Evolutionary conservation across 2,329 filamentous ascomycete species (phyloP).

Genomic region (Cordyceps javanica): DNA sequence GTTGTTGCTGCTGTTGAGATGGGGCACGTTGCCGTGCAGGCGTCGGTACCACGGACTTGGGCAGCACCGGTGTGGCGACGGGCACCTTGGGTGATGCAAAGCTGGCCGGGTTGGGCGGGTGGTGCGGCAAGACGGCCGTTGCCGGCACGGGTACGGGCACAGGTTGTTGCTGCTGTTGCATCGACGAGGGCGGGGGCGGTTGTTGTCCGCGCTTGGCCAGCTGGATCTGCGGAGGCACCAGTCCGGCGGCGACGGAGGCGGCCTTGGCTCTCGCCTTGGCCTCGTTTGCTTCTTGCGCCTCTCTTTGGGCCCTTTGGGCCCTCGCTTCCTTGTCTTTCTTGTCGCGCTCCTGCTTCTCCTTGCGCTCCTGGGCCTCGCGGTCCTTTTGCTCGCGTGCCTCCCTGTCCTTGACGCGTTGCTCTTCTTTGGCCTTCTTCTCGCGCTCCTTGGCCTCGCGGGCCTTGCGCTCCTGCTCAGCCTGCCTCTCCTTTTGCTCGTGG

Average conservation of each 20-base stretch:
- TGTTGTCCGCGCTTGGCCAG: constrained; percentile 28
- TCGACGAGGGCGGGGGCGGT: too few relatives aligned
- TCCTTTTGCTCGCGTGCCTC: constrained; percentile 66
- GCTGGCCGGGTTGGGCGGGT: constrained; percentile 49
- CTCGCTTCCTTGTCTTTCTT: constrained; percentile 55
- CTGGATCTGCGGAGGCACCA: constrained; percentile 7
- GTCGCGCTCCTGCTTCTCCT: constrained; percentile 55
- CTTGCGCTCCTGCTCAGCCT: constrained; percentile 81
- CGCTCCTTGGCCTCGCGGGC: constrained; percentile 53
- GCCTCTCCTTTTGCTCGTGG: constrained; percentile 79
- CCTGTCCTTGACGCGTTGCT: constrained; percentile 72
- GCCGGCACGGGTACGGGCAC: constrained; percentile 30
- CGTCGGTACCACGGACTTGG: constrained; percentile 64
- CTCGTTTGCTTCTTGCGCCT: constrained; percentile 44
- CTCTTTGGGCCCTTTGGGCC: constrained; percentile 53
- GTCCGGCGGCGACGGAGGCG: constrained; percentile 42
- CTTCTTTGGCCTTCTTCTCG: constrained; percentile 81
- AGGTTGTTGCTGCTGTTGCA: constrained; percentile 17
- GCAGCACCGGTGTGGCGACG: constrained; percentile 71
- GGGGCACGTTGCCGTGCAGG: constrained; percentile 66
- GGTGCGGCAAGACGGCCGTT: constrained; percentile 46
- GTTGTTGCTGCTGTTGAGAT: too few relatives aligned
- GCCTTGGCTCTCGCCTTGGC: constrained; percentile 63
- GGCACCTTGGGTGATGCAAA: constrained; percentile 74
- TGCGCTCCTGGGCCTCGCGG: constrained; percentile 61